Evolutionary conservation across 2,329 filamentous ascomycete genomes (phyloP).

Genomic region (Penicillium sumatraense): DNA sequence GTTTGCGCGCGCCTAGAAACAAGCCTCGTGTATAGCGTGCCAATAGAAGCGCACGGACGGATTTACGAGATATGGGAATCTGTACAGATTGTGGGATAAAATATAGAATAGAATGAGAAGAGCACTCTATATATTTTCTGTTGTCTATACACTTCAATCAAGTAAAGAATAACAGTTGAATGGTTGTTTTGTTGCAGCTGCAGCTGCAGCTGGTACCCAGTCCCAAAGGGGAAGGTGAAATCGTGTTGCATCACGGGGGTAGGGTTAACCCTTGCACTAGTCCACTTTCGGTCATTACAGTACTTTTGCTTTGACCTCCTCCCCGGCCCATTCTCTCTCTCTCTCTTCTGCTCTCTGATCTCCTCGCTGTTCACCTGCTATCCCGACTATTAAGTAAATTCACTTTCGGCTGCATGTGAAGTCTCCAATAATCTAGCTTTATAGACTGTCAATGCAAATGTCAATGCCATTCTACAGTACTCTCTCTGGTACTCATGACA

Average conservation of each 20-base stretch:
- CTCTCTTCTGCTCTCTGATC: too few relatives aligned
- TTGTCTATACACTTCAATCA: too few relatives aligned
- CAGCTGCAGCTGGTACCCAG: not conserved
- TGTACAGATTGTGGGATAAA: not conserved
- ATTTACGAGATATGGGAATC: not conserved
- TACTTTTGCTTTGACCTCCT: not conserved
- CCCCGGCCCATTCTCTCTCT: too few relatives aligned
- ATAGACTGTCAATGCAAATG: too few relatives aligned
- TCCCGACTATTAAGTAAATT: not conserved
- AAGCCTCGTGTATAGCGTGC: not conserved
- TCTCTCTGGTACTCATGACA: not conserved
- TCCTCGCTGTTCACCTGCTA: not conserved
- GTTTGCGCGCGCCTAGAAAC: not conserved
- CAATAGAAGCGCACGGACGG: slow-evolving; percentile 20
- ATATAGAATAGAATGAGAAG: not conserved
- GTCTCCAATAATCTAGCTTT: not conserved
- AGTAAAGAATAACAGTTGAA: too few relatives aligned
- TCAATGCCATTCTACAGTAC: not conserved
- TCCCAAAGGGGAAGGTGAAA: not conserved
- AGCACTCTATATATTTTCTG: not conserved
- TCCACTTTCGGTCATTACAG: not conserved
- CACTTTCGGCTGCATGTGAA: not conserved
- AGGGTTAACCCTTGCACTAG: not conserved
- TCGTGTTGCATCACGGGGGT: not conserved
- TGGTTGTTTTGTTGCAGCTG: too few relatives aligned